Percentiles rank a stretch among this genome's conserved stretches.
Conservation (phyloP, 2,329 filamentous ascomycete genomes). For the Claviceps maximensis region DNA sequence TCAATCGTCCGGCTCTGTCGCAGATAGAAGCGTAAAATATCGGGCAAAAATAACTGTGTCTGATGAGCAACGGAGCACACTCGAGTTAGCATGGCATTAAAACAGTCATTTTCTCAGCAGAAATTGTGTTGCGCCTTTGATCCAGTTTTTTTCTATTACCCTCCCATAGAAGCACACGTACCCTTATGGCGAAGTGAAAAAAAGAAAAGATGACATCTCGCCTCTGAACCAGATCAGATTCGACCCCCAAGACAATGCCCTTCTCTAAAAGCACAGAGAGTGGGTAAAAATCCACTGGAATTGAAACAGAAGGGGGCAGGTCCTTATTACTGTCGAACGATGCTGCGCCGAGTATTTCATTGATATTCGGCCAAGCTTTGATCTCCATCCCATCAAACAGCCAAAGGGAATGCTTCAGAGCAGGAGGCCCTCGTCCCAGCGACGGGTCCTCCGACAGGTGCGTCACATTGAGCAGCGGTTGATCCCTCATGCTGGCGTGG, state of each 20-base stretch:
- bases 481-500: constrained; percentile 83
- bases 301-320: constrained; percentile 58
- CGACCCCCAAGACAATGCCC: constrained; percentile 78
- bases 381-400: constrained; percentile 81
- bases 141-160: background rate
- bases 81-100: background rate
- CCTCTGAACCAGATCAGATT: constrained; percentile 85
- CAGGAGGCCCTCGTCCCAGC: constrained; percentile 25
- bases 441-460: constrained; percentile 13
- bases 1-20: constrained; percentile 63
- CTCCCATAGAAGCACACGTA: constrained; percentile 30
- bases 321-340: constrained; percentile 54
- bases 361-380: constrained; percentile 78
- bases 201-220: constrained; percentile 85
- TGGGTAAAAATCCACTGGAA: constrained; percentile 91
- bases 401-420: constrained; percentile 78
- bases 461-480: constrained; percentile 34
- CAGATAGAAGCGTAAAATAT: constrained; percentile 70
- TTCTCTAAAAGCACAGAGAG: constrained; percentile 79
- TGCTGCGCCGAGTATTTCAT: constrained; percentile 64
- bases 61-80: constrained; percentile 20
- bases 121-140: background rate
- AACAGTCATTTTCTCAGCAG: background rate
- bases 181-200: constrained; percentile 75
- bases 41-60: constrained; percentile 88